Percentiles rank a stretch among this genome's conserved stretches.
These are phyloP conservation scores for Lenzites betulinus DNA, from an alignment of 768 basidiomycete species.

Conservation along the genomic window DNA sequence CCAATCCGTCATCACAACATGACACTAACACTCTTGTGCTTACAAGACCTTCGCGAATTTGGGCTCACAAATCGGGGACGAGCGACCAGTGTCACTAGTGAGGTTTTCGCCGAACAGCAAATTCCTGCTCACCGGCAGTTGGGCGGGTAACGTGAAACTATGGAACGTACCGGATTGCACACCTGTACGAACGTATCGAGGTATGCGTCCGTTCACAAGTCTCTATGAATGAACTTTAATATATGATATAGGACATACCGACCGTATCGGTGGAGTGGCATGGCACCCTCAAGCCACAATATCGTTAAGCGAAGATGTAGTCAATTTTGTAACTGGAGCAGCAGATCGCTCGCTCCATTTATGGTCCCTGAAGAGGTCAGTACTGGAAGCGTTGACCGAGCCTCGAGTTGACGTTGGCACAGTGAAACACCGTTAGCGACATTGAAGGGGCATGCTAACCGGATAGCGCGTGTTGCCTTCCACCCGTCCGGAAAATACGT, in stretches of 20 bases:
- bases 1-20: neutral
- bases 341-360: conserved; percentile 85
- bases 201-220: conserved; percentile 41
- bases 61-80: conserved; percentile 97
- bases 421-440: conserved; percentile 88
- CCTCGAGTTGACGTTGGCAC: neutral
- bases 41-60: conserved; percentile 83
- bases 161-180: conserved; percentile 96
- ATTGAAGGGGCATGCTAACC: conserved; percentile 85
- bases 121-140: conserved; percentile 89
- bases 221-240: too few relatives aligned
- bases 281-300: conserved; percentile 97
- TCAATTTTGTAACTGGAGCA: conserved; percentile 90
- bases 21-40: neutral
- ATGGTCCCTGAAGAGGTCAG: conserved; percentile 86
- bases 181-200: conserved; percentile 71
- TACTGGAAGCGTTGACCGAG: neutral
- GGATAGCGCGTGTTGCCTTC: conserved; percentile 93
- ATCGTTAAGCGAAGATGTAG: conserved; percentile 56
- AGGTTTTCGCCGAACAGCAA: conserved; percentile 93
- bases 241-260: conserved; percentile 78
- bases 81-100: conserved; percentile 90
- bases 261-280: conserved; percentile 92
- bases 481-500: conserved; percentile 95
- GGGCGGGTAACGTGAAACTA: conserved; percentile 93